A percentile compares a stretch with the other conserved stretches of the same genome.
Conservation (phyloP, 2,329 filamentous ascomycete genomes). For the Hymenoscyphus fructigenus region DNA sequence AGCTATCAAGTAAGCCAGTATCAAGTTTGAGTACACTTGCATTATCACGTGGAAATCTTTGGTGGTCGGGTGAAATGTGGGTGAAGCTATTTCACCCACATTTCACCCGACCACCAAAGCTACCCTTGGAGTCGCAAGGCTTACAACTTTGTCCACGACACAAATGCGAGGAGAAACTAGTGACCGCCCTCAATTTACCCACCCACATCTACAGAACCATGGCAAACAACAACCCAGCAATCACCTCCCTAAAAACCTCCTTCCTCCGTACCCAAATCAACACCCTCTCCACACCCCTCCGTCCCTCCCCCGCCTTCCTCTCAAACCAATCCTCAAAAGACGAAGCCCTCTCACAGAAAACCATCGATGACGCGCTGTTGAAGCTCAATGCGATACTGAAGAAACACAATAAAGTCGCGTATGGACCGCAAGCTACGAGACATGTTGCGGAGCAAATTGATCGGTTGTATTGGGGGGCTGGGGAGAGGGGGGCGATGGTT, state of each 20-base stretch:
- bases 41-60: no score
- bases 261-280: constrained; percentile 65
- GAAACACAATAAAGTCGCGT: constrained; percentile 65
- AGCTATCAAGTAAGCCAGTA: no score
- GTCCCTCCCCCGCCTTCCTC: constrained; percentile 48
- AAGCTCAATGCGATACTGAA: constrained; percentile 61
- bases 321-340: constrained; percentile 41
- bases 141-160: no score
- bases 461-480: constrained; percentile 56
- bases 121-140: no score
- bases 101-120: no score
- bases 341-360: constrained; percentile 41
- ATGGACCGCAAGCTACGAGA: constrained; percentile 66
- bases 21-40: no score
- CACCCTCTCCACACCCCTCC: constrained; percentile 51
- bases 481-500: constrained; percentile 38
- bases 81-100: no score
- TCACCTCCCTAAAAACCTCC: constrained; percentile 61
- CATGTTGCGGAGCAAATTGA: constrained; percentile 75
- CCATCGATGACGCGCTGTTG: constrained; percentile 56
- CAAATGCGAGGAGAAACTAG: no score
- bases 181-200: neutral
- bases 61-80: no score
- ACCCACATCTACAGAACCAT: constrained; percentile 20
- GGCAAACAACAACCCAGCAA: constrained; percentile 47